Base-by-base conservation (phyloP, 805 yeast species). In the Barnettozyma sucrosica region DNA sequence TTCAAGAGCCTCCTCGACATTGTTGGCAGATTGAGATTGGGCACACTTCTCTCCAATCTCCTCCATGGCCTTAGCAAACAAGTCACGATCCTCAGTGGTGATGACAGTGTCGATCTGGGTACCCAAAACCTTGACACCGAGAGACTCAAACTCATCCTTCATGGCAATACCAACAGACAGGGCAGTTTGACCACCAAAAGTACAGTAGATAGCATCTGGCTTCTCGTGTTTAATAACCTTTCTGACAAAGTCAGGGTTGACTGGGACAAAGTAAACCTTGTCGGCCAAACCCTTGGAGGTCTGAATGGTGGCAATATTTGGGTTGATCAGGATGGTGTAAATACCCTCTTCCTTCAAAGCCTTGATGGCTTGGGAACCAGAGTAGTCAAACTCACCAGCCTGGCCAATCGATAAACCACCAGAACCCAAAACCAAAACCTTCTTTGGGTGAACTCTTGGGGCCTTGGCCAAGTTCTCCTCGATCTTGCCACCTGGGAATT, bases 101-200 rank as follows among this genome's bases (percentile, higher is more conserved):
- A 90, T 90, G 59, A 93, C 81, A 21, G 99, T 93, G 36, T 90
- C 96, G 58, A 93, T 89, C 53, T 84, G 96, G 53, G 99, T 93
- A 77, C 99, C 99, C 55, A 93, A 76, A 32, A 93, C 99, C 68
- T 86, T 83, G 55, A 93, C 98, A 52, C 96, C 98, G 49, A 92
- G 77, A 10, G 80, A 68, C 65, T 83, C 96, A 60, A 93, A 90
- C 71, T 92, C 98, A 65, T 92, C 98, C 73, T 92, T 92, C 72
- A 93, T 78, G 58, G 83, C 81, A 55, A 93, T 90, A 78, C 99
- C 99, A 50, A 93, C 99, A 61, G 85, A 83, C 61, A 93, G 77
- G 36, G 97, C 99, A 40, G 99, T 93, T 74, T 93, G 99, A 63
- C 99, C 99, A 75, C 99, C 99, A 64, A 93, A 93, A 18, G 99